Evolutionary conservation across 805 yeast genomes (phyloP).

Genomic region (Candida gorgasii): DNA sequence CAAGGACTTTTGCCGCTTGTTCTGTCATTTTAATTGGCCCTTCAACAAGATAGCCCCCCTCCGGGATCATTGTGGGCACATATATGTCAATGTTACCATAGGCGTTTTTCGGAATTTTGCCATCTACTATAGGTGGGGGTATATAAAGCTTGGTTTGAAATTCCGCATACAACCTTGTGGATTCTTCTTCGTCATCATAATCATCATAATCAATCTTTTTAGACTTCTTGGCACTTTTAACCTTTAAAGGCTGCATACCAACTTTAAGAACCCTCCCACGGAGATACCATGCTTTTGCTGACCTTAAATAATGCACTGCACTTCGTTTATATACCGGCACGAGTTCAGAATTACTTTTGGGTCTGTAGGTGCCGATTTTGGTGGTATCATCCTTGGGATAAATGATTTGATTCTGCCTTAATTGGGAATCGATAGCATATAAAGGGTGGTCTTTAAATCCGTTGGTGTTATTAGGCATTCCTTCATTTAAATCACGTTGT

Average conservation of each 20-base stretch:
- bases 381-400: conserved; percentile 56
- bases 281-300: conserved; percentile 86
- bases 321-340: conserved; percentile 68
- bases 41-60: conserved; percentile 63
- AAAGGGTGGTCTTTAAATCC: conserved; percentile 88
- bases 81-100: conserved; percentile 86
- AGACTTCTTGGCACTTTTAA: conserved; percentile 20
- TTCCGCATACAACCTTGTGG: conserved; percentile 64
- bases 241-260: conserved; percentile 67
- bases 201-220: conserved; percentile 24
- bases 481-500: conserved; percentile 68
- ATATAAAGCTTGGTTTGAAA: conserved; percentile 72
- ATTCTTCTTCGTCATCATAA: conserved; percentile 52
- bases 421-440: conserved; percentile 75
- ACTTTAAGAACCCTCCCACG: conserved; percentile 71
- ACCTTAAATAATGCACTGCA: conserved; percentile 61
- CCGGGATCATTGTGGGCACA: conserved; percentile 78
- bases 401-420: conserved; percentile 71
- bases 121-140: conserved; percentile 68
- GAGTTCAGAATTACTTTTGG: conserved; percentile 29
- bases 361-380: conserved; percentile 68
- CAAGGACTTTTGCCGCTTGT: conserved; percentile 69
- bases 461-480: conserved; percentile 80
- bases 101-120: conserved; percentile 70
- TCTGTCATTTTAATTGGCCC: conserved; percentile 51